Evolutionary conservation across 1,284 basidiomycete species (phyloP), one percentile per base, ranked within the genome.

Genomic region (Neolentinus lepideus): DNA sequence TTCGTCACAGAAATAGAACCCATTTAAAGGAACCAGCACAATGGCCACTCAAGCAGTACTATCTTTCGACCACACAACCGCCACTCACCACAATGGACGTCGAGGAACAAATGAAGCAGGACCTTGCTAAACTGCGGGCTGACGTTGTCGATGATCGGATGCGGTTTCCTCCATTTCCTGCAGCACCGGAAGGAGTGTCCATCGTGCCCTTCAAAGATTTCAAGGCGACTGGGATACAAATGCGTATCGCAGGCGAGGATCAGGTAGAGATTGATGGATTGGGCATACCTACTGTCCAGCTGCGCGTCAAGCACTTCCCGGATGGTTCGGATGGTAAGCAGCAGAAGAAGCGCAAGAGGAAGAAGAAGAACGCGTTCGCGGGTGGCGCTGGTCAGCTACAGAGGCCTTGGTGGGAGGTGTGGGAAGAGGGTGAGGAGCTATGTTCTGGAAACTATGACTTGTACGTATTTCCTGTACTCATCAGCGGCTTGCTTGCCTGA

Each of bases 151-250:
- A 4, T 12, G 29, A 46, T 16, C 4, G 16, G 19, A 53, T 57
- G 19, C 54, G 57, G 33, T 88, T 83, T 63, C 87, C 85, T 0
- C 85, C 86, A 0, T 87, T 85, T 62, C 85, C 85, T 24, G 33
- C 60, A 29, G 62, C 71, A 9, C 83, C 83, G 0, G 63, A 66
- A 0, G 82, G 80, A n/a, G 75, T 77, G 51, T 67, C 65, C 3
- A 76, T 89, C 64, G 70, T 78, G 54, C 74, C 84, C 0, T 89
- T 86, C 74, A 75, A 70, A 43, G 62, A 74, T 21, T 89, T 83
- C 71, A 77, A 75, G 62, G 78, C 84, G n/a, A 68, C 65, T 35
- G 87, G 86, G 2, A 84, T 88, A 55, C 73, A 71, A 29, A 66
- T 80, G 55, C 61, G 62, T 19, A 54, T 61, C 29, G 69, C 70